These are phyloP conservation scores for Pyrenophora teres DNA, from an alignment of 2,329 filamentous ascomycete genomes.

Conservation along the genomic window DNA sequence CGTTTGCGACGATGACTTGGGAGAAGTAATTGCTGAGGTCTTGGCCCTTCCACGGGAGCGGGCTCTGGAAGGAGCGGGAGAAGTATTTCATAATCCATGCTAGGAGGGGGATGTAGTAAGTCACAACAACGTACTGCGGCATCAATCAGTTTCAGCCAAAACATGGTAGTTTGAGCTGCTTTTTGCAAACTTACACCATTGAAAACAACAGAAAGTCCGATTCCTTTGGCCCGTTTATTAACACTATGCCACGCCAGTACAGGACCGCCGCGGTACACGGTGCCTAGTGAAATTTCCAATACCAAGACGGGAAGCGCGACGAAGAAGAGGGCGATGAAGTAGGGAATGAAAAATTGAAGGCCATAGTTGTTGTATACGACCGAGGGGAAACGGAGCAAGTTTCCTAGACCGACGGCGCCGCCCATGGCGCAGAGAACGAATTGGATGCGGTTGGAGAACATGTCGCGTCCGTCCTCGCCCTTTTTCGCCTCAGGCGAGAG, in stretches of 20 bases:
- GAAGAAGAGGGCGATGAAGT: conserved; percentile 19
- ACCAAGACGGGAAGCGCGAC: conserved; percentile 22
- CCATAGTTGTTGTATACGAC: conserved; percentile 26
- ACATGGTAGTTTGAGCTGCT: too few relatives aligned
- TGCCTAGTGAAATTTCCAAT: conserved; percentile 22
- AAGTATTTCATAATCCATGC: conserved; percentile 17
- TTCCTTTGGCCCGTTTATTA: conserved; percentile 21
- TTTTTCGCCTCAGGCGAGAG: conserved; percentile 10
- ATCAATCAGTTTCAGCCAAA: background rate
- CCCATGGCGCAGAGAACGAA: conserved; percentile 23
- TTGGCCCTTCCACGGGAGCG: conserved; percentile 5
- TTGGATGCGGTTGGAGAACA: conserved; percentile 14
- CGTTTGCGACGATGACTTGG: conserved; percentile 5
- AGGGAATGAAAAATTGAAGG: conserved; percentile 22
- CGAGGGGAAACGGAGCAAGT: conserved; percentile 23
- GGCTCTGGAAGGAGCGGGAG: conserved; percentile 5
- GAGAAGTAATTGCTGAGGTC: conserved; percentile 2
- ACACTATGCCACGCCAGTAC: conserved; percentile 26
- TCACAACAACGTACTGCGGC: conserved; percentile 10
- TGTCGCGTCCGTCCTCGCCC: conserved; percentile 23
- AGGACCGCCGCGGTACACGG: conserved; percentile 25
- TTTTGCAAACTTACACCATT: conserved; percentile 9
- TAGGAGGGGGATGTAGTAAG: conserved; percentile 20
- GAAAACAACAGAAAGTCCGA: conserved; percentile 14
- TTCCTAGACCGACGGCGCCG: conserved; percentile 21